Evolutionary conservation across 2,329 filamentous ascomycete genomes (phyloP).

Genomic region (Aspergillus clavatus): DNA sequence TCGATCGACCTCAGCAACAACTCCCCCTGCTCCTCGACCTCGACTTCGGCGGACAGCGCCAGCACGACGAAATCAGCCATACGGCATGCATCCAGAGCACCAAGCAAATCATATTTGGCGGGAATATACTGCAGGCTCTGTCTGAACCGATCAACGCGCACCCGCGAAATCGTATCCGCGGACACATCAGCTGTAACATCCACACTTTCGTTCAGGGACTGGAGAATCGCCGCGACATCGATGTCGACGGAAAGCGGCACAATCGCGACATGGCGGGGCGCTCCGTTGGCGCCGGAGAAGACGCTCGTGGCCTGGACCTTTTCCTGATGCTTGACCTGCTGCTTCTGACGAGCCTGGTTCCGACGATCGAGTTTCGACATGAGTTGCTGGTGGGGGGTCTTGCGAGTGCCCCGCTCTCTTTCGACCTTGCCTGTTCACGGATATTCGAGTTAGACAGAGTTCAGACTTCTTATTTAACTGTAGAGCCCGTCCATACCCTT

Average conservation of each 20-base stretch:
- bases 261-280: slow-evolving; percentile 81
- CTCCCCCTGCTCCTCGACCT: slow-evolving; percentile 74
- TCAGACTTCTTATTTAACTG: slow-evolving; percentile 2
- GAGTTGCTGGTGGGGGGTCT: slow-evolving; percentile 90
- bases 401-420: slow-evolving; percentile 67
- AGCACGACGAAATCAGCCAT: slow-evolving; percentile 89
- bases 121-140: slow-evolving; percentile 87
- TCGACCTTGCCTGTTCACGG: slow-evolving; percentile 66
- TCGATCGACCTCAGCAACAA: slow-evolving; percentile 80
- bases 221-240: slow-evolving; percentile 63
- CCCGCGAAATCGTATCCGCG: slow-evolving; percentile 55
- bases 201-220: slow-evolving; percentile 68
- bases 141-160: slow-evolving; percentile 84
- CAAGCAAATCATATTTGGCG: slow-evolving; percentile 65
- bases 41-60: slow-evolving; percentile 72
- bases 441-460: background rate
- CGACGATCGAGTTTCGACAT: slow-evolving; percentile 95
- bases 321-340: slow-evolving; percentile 75
- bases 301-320: slow-evolving; percentile 73
- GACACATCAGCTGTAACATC: slow-evolving; percentile 67
- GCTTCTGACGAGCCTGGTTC: slow-evolving; percentile 90
- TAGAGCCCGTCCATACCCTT: slow-evolving; percentile 60
- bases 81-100: slow-evolving; percentile 77
- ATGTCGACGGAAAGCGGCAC: slow-evolving; percentile 74
- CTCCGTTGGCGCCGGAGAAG: slow-evolving; percentile 81